phyloP scores from a whole-genome alignment of 208 protist genomes.

The Zelonia costaricensis region DNA sequence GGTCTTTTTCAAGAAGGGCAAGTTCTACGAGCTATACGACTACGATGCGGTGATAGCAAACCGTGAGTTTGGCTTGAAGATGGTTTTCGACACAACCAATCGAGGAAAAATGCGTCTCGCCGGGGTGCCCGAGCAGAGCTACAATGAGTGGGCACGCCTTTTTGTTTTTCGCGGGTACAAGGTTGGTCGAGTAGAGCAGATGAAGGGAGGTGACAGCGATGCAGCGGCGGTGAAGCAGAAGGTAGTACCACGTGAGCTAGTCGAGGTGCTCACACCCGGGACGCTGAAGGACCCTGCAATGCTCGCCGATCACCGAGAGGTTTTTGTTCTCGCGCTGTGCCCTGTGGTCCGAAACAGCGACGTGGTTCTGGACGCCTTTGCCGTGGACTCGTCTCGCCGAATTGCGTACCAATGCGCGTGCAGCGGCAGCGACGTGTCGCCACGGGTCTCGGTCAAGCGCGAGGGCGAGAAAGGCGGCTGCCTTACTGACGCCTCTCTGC shows the following conservation, averaged over 20 bases:
- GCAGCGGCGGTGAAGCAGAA: slow-evolving; percentile 38
- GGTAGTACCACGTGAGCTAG: slow-evolving; percentile 85
- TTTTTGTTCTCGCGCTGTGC: slow-evolving; percentile 69
- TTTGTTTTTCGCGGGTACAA: slow-evolving; percentile 95
- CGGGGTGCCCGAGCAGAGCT: slow-evolving; percentile 93
- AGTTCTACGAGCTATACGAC: slow-evolving; percentile 97
- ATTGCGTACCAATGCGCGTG: slow-evolving; percentile 74
- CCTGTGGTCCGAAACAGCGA: slow-evolving; percentile 13
- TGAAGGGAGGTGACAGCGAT: slow-evolving; percentile 60
- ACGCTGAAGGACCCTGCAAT: slow-evolving; percentile 89
- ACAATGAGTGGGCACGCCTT: slow-evolving; percentile 88
- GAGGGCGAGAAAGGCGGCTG: neutral
- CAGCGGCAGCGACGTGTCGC: neutral
- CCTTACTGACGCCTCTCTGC: slow-evolving; percentile 21
- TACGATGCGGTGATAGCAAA: slow-evolving; percentile 91
- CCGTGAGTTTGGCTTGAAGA: slow-evolving; percentile 94
- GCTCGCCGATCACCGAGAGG: slow-evolving; percentile 65
- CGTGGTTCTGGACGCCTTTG: slow-evolving; percentile 62
- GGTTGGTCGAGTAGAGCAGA: slow-evolving; percentile 93
- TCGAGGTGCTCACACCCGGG: slow-evolving; percentile 90
- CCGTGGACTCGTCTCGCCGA: slow-evolving; percentile 80
- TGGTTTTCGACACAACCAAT: slow-evolving; percentile 86
- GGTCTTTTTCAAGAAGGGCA: slow-evolving; percentile 97
- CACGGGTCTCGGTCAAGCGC: neutral
- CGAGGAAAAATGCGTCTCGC: slow-evolving; percentile 92